Base-by-base conservation (phyloP, 371 early-diverging fungal genomes). In the Circinella umbellata region DNA sequence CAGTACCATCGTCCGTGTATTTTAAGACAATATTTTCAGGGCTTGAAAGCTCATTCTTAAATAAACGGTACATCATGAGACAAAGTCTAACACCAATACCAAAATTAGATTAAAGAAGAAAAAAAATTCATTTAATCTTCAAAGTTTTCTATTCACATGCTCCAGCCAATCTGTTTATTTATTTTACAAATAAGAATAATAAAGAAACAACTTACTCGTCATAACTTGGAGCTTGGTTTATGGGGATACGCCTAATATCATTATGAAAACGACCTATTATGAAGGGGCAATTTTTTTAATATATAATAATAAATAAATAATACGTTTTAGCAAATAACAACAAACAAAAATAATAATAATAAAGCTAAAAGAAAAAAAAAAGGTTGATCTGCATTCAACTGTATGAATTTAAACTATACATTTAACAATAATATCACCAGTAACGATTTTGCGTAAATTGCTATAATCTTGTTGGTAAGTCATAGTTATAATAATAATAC, bases 51-150 rank as follows among this genome's bases (percentile, higher is more conserved):
- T 79, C 69, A 5, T 74, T 55, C 36, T 82, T 80, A 61, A 83
- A 88, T 61, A 88, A 76, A 10, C 88, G 80, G 59, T 80, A 79
- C 76, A 84, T 83, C 75, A 88, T 88, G 42, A 88, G 73, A 67
- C 87, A 88, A 4, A 88, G 74, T 57, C 82, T 82, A 39, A n/a
- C 15, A 51, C 15, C 14, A 8, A 51, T 13, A 51, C 2, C 6
- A 42, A 42, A 42, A 42, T 9, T 9, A 42, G 42, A 42, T 9
- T 9, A 42, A 34, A 59, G 3, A 36, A n/a, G 8, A 39, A 27
- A 17, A 36, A 5, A 35, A 10, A 15, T 13, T 35, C 42, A 54
- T 14, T n/a, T 38, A 35, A 9, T 42, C 42, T 27, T 27, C 27
- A 0, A 27, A 1, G 27, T 27, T 27, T 27, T 27, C 27, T 27